These are phyloP conservation scores for Penicillium soppii DNA, from an alignment of 495 filamentous ascomycete genomes.

Conservation along the genomic window DNA sequence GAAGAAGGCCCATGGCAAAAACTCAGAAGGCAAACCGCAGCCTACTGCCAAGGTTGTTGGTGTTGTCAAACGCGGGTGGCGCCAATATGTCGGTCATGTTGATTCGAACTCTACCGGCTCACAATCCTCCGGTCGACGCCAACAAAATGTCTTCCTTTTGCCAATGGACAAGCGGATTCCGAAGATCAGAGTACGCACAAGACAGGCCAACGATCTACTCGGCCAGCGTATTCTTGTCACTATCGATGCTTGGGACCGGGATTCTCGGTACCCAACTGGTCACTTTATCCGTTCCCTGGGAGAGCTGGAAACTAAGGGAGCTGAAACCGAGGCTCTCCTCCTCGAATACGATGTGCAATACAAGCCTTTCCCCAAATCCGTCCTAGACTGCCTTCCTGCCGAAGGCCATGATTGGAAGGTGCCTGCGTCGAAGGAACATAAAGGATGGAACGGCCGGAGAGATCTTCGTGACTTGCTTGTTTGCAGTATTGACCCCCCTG, in stretches of 20 bases:
- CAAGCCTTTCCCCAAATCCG: conserved; percentile 91
- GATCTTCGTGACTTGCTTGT: conserved; percentile 85
- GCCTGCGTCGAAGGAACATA: conserved; percentile 68
- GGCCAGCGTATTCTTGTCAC: conserved; percentile 93
- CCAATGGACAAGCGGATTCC: conserved; percentile 98
- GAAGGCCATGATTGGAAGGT: conserved; percentile 96
- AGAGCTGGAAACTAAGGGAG: conserved; percentile 90
- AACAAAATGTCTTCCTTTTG: conserved; percentile 89
- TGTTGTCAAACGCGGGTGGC: conserved; percentile 91
- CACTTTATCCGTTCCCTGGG: conserved; percentile 93
- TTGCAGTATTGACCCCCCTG: conserved; percentile 95
- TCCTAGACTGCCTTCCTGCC: conserved; percentile 85
- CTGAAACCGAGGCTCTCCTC: conserved; percentile 91
- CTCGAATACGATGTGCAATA: conserved; percentile 98
- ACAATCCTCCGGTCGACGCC: conserved; percentile 68
- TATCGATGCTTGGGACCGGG: conserved; percentile 92
- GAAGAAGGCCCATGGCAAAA: conserved; percentile 77
- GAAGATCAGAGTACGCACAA: conserved; percentile 88
- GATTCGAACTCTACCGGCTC: conserved; percentile 80
- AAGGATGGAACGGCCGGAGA: conserved; percentile 78
- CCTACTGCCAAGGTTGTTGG: conserved; percentile 94
- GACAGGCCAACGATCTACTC: conserved; percentile 81
- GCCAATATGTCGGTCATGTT: conserved; percentile 94
- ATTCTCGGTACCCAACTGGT: conserved; percentile 86
- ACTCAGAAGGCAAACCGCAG: conserved; percentile 73